Conservation (phyloP, 768 basidiomycete genomes). For the Lanmaoa pseudosensibilis region DNA sequence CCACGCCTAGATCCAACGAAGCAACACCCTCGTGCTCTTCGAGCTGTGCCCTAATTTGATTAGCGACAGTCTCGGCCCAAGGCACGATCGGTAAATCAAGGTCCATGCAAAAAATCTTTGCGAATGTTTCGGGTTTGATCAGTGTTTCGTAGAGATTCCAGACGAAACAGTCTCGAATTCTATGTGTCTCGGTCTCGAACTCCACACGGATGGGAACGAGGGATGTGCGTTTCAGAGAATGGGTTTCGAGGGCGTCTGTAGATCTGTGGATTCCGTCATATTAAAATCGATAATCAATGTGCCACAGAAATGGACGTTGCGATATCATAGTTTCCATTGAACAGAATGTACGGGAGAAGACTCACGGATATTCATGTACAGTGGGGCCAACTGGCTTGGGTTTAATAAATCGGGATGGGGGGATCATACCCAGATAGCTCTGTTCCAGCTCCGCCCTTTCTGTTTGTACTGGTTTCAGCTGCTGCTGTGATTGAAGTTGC, state of each 20-base stretch:
- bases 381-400: conserved; percentile 57
- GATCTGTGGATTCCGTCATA: conserved; percentile 44
- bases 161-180: conserved; percentile 91
- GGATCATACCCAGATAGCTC: conserved; percentile 85
- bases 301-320: conserved; percentile 19
- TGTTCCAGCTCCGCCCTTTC: conserved; percentile 73
- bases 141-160: conserved; percentile 94
- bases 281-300: conserved; percentile 17
- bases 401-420: conserved; percentile 77
- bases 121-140: conserved; percentile 84
- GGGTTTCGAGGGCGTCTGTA: conserved; percentile 59
- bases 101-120: conserved; percentile 84
- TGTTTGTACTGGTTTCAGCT: conserved; percentile 18
- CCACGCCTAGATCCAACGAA: conserved; percentile 66
- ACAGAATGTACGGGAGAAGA: conserved; percentile 20
- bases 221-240: conserved; percentile 52
- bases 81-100: conserved; percentile 67
- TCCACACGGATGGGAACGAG: conserved; percentile 95
- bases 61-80: conserved; percentile 78
- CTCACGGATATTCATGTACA: conserved; percentile 76
- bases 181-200: conserved; percentile 87
- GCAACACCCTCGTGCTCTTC: conserved; percentile 88
- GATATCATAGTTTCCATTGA: conserved; percentile 4
- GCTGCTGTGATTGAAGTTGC: conserved; percentile 20
- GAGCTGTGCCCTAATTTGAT: conserved; percentile 86